phyloP scores from a whole-genome alignment of 257 asterid species.

The Scutellaria minor region DNA sequence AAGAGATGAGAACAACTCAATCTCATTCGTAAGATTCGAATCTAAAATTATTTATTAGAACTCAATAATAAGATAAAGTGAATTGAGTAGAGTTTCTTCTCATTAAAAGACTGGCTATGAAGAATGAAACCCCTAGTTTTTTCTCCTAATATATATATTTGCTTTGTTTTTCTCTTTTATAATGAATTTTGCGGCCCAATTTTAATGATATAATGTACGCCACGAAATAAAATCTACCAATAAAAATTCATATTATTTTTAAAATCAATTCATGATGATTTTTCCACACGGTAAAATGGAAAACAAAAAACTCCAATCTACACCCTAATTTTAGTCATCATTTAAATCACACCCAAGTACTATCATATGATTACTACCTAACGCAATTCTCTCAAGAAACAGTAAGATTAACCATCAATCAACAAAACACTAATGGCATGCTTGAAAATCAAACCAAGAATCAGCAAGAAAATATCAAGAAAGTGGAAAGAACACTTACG shows the following conservation, averaged over 20 bases:
- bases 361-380: constrained; percentile 13
- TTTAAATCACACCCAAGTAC: background rate
- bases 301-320: background rate
- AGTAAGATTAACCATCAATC: background rate
- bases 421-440: constrained; percentile 20
- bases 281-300: background rate
- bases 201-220: too few species aligned
- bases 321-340: background rate
- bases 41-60: too few species aligned
- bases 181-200: background rate
- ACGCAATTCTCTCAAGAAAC: background rate
- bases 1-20: too few species aligned
- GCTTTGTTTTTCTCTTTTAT: too few species aligned
- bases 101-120: too few species aligned
- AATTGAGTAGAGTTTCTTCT: too few species aligned
- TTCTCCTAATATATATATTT: too few species aligned
- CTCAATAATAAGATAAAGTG: too few species aligned
- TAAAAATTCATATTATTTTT: too few species aligned
- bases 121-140: background rate
- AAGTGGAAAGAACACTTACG: constrained; percentile 52
- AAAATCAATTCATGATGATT: background rate
- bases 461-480: background rate
- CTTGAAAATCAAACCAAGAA: constrained; percentile 23
- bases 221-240: too few species aligned
- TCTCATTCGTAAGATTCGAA: too few species aligned